Evolutionary conservation across 148 eudicot species (phyloP), one percentile per base, ranked within the genome.

Genomic region (Diospyros kaki): DNA sequence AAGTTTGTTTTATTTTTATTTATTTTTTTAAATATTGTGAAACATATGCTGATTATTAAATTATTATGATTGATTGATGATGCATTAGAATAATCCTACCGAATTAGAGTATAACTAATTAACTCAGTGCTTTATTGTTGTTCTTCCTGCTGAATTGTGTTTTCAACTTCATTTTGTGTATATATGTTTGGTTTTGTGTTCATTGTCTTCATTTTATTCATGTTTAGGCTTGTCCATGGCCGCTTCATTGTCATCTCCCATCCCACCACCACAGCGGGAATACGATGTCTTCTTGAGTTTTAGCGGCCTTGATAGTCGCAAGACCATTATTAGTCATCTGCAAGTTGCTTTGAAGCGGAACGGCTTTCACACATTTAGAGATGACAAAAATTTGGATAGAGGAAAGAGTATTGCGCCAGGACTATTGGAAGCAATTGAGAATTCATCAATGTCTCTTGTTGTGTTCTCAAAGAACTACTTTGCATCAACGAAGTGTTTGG

Each of bases 241-340:
- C n/a, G n/a, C 28, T 28, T 28, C 0, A 28, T 28, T 0, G 28
- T 28, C 28, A 28, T 64, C 18, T 15, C n/a, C 41, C 67, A 15
- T 58, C 14, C 66, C 28, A 8, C 45, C 8, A 15, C 67, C 48
- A n/a, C 46, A 41, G 41, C 3, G 12, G 40, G 41, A 40, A 11
- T 48, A 67, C 38, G 71, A 67, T 2, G 56, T 67, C 41, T 67
- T 48, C 71, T 67, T 67, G 71, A 46, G 55, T 67, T 67, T 67
- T 40, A 67, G 71, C 39, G 71, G 71, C 14, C 15, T 67, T 2
- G 71, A 67, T 67, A 67, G 55, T 1, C 70, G 70, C 41, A 45
- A 17, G 54, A 67, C 17, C 2, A 45, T 67, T 18, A 67, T 40
- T 0, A 28, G 55, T 8, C 70, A 67, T 41, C 55, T 67, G 4